These are phyloP conservation scores for Auricularia sp. DNA, from an alignment of 768 basidiomycete species.

Conservation along the genomic window DNA sequence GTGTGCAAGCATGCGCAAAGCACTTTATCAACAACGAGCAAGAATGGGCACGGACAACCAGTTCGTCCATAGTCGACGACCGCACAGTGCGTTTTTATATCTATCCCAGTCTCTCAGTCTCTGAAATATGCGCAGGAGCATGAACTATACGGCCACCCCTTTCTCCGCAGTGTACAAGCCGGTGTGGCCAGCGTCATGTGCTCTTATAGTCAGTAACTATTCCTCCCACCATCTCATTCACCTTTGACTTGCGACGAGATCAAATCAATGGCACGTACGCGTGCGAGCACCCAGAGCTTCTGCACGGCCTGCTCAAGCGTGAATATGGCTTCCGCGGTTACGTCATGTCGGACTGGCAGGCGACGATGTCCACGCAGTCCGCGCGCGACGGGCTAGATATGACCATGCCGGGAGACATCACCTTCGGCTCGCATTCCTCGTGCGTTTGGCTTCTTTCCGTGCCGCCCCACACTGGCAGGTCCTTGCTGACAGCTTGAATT, in stretches of 20 bases:
- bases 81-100: slow-evolving; percentile 40
- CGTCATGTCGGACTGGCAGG: slow-evolving; percentile 69
- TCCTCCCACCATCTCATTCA: not conserved
- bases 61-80: slow-evolving; percentile 63
- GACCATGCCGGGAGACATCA: slow-evolving; percentile 36
- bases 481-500: too few relatives aligned
- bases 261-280: slow-evolving; percentile 41
- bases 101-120: slow-evolving; percentile 45
- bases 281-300: slow-evolving; percentile 58
- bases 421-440: slow-evolving; percentile 13
- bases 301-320: slow-evolving; percentile 66
- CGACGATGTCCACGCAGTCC: slow-evolving; percentile 50
- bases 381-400: slow-evolving; percentile 30
- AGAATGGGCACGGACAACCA: slow-evolving; percentile 19
- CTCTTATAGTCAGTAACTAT: slow-evolving; percentile 42
- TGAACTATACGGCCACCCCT: slow-evolving; percentile 63
- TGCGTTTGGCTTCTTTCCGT: slow-evolving; percentile 30
- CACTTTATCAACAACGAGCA: slow-evolving; percentile 41
- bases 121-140: slow-evolving; percentile 32
- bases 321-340: slow-evolving; percentile 59
- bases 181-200: slow-evolving; percentile 70
- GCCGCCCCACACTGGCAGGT: too few relatives aligned
- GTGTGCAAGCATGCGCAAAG: slow-evolving; percentile 83
- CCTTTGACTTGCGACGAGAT: not conserved
- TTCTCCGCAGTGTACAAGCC: slow-evolving; percentile 61